phyloP scores from a whole-genome alignment of 352 stramenopile genomes.

The Pythium scleroteichum region DNA sequence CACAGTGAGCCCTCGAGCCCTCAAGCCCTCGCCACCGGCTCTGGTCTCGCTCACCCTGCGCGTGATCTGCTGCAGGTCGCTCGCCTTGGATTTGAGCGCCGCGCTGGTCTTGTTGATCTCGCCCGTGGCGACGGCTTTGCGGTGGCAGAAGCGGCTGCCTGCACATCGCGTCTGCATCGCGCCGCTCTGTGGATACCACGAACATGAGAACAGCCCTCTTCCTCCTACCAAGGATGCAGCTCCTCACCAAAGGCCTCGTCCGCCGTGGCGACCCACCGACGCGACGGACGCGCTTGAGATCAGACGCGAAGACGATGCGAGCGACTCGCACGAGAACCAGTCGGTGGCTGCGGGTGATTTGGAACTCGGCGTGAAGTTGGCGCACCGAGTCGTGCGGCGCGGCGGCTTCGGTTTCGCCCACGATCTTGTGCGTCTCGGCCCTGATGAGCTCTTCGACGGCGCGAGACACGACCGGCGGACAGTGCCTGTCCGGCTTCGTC shows the following conservation, averaged over 20 bases:
- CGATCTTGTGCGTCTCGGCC: conserved; percentile 43
- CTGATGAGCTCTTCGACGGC: conserved; percentile 51
- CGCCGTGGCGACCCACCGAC: neutral
- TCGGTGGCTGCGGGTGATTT: conserved; percentile 51
- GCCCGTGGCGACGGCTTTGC: conserved; percentile 29
- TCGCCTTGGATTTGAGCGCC: conserved; percentile 19
- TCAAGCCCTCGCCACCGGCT: neutral
- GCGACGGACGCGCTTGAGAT: conserved; percentile 28
- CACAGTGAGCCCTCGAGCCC: neutral
- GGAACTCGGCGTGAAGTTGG: conserved; percentile 56
- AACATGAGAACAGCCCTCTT: neutral
- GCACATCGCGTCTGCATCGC: conserved; percentile 35
- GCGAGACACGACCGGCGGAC: neutral
- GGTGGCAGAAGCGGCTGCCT: conserved; percentile 51
- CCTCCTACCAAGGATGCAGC: neutral
- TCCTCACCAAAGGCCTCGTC: conserved; percentile 19
- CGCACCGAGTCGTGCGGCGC: conserved; percentile 43
- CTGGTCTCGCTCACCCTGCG: conserved; percentile 38
- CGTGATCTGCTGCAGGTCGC: conserved; percentile 56
- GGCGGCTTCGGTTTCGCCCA: conserved; percentile 44
- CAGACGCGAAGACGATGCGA: conserved; percentile 55
- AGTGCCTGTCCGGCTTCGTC: neutral
- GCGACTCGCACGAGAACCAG: conserved; percentile 60
- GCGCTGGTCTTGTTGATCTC: conserved; percentile 28
- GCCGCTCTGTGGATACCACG: conserved; percentile 17